phyloP scores from a whole-genome alignment of 495 filamentous ascomycete genomes.

The Venustampulla echinocandica region DNA sequence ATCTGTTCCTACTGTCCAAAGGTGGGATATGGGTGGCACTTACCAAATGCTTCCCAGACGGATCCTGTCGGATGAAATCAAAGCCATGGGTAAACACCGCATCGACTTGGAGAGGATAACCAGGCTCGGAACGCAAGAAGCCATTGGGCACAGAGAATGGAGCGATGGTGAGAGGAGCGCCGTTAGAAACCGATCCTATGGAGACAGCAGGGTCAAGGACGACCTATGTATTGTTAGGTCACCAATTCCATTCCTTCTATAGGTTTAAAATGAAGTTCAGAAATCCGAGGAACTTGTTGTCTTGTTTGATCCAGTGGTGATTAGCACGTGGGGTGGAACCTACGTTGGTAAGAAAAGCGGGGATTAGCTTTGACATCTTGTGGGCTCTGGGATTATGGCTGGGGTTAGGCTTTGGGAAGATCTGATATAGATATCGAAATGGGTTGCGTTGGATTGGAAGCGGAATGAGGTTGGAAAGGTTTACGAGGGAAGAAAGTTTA shows the following conservation, averaged over 20 bases:
- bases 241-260: neutral
- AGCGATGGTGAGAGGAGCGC: constrained; percentile 25
- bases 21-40: neutral
- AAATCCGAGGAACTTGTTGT: neutral
- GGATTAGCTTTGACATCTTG: constrained; percentile 33
- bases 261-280: neutral
- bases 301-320: neutral
- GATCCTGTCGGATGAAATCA: constrained; percentile 44
- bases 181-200: constrained; percentile 22
- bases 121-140: constrained; percentile 25
- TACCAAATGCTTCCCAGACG: constrained; percentile 34
- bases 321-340: constrained; percentile 3
- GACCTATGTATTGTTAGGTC: constrained; percentile 21
- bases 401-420: neutral
- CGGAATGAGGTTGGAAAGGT: neutral
- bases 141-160: constrained; percentile 24
- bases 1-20: too few species aligned
- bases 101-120: constrained; percentile 33
- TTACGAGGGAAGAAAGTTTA: too few species aligned
- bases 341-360: constrained; percentile 35
- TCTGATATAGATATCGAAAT: neutral
- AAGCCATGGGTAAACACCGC: constrained; percentile 42
- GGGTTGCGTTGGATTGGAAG: neutral
- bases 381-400: neutral
- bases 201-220: constrained; percentile 21